phyloP scores from a whole-genome alignment of 2,329 filamentous ascomycete species.

The Penicillium sp. region DNA sequence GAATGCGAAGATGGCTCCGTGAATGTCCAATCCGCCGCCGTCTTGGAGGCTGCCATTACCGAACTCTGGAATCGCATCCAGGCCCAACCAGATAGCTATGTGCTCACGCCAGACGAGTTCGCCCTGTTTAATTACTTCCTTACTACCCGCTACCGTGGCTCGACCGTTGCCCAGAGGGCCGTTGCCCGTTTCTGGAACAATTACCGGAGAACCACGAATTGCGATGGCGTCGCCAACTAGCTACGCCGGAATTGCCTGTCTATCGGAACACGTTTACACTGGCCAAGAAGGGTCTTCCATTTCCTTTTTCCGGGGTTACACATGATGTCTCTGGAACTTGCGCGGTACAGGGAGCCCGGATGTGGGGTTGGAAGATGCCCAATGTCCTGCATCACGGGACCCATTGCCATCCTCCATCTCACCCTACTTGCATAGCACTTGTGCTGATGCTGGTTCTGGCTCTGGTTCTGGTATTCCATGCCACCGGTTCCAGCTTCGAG shows the following conservation, averaged over 20 bases:
- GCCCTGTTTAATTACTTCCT: constrained; percentile 84
- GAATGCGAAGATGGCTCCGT: constrained; percentile 66
- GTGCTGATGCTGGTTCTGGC: background rate
- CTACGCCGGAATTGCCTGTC: background rate
- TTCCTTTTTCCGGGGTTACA: background rate
- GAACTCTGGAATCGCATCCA: constrained; percentile 68
- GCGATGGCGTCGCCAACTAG: constrained; percentile 26
- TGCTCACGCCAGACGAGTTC: constrained; percentile 75
- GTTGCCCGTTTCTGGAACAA: constrained; percentile 58
- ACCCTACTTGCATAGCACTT: background rate
- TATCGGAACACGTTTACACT: background rate
- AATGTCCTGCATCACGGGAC: background rate
- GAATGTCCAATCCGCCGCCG: constrained; percentile 60
- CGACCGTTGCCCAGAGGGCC: constrained; percentile 49
- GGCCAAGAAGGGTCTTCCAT: background rate
- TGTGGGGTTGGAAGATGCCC: background rate
- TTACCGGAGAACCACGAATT: constrained; percentile 25
- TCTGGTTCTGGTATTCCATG: background rate
- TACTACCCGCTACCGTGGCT: constrained; percentile 56
- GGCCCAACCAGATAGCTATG: constrained; percentile 62
- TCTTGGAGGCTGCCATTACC: constrained; percentile 63
- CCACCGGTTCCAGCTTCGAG: background rate
- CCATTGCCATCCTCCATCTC: background rate
- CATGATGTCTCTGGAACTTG: background rate
- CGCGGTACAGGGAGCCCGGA: background rate